These are phyloP conservation scores for Atkinsonella texensis DNA, from an alignment of 2,329 filamentous ascomycete genomes.

Conservation along the genomic window DNA sequence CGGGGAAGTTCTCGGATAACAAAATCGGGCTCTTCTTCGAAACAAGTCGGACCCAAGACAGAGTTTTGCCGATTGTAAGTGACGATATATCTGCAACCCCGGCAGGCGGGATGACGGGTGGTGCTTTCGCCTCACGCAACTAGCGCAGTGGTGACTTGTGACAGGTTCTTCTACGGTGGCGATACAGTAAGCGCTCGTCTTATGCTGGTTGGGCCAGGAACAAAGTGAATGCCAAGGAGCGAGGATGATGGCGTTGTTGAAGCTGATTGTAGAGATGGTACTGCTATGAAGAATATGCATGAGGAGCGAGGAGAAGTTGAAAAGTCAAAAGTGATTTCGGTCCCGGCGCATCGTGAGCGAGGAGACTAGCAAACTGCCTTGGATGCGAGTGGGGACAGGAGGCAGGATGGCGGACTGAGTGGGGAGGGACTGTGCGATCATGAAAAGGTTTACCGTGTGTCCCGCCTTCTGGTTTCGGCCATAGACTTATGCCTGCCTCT, in stretches of 20 bases:
- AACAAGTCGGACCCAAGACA: not conserved
- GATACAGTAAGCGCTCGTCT: not conserved
- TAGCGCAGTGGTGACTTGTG: not conserved
- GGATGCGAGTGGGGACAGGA: not conserved
- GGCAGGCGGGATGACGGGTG: not conserved
- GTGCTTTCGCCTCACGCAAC: not conserved
- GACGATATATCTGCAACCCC: not conserved
- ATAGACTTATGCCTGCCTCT: not conserved
- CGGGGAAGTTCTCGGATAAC: not conserved
- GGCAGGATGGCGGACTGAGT: not conserved
- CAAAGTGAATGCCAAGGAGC: too few relatives aligned
- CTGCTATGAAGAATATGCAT: not conserved
- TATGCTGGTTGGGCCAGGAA: not conserved
- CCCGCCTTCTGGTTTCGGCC: not conserved
- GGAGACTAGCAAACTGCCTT: too few relatives aligned
- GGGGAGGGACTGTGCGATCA: not conserved
- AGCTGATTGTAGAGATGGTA: not conserved
- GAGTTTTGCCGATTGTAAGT: slow-evolving; percentile 3
- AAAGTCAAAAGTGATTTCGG: not conserved
- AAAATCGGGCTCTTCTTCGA: not conserved
- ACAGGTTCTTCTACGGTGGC: not conserved
- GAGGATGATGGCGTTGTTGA: not conserved
- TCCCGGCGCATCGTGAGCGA: not conserved
- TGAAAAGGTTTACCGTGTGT: not conserved
- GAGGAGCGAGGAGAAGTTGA: not conserved